A percentile compares a stretch with the other conserved stretches of the same genome.
phyloP scores from a whole-genome alignment of 2,329 filamentous ascomycete species.

The Aphanoascus verrucosus region DNA sequence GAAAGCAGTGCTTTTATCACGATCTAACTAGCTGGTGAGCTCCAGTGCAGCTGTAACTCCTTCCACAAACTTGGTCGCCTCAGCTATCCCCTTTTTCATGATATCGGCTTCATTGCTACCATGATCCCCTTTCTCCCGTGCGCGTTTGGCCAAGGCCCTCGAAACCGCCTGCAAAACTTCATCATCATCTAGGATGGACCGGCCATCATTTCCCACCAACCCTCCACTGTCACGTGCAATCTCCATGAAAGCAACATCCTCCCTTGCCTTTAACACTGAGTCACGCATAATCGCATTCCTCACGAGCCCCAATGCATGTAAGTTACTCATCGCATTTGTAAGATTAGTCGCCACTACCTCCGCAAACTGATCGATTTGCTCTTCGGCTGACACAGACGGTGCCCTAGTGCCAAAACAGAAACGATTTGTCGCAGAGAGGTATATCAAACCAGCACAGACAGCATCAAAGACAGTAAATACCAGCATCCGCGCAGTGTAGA shows the following conservation, averaged over 20 bases:
- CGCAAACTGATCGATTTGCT: slow-evolving; percentile 33
- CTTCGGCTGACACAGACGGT: slow-evolving; percentile 56
- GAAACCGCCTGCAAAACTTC: slow-evolving; percentile 54
- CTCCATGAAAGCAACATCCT: slow-evolving; percentile 31
- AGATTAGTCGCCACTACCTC: slow-evolving; percentile 37
- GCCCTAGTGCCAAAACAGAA: slow-evolving; percentile 56
- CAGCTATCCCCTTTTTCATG: background rate
- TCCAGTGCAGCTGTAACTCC: slow-evolving; percentile 13
- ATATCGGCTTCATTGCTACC: background rate
- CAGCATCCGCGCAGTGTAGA: slow-evolving; percentile 53
- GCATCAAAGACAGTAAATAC: slow-evolving; percentile 56
- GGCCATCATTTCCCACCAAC: slow-evolving; percentile 46
- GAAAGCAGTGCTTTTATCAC: no score
- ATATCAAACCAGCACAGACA: slow-evolving; percentile 55
- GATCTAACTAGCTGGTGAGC: background rate
- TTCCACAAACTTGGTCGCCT: slow-evolving; percentile 10
- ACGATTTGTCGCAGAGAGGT: slow-evolving; percentile 67
- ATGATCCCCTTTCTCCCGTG: background rate
- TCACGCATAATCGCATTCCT: slow-evolving; percentile 72
- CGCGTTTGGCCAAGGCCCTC: slow-evolving; percentile 47
- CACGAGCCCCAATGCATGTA: slow-evolving; percentile 63
- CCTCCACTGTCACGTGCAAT: slow-evolving; percentile 50
- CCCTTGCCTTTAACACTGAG: slow-evolving; percentile 42
- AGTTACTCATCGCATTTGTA: slow-evolving; percentile 51
- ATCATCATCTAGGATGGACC: slow-evolving; percentile 59